Conservation (phyloP, 106 monocot species). For the Amphibolis antarctica region DNA sequence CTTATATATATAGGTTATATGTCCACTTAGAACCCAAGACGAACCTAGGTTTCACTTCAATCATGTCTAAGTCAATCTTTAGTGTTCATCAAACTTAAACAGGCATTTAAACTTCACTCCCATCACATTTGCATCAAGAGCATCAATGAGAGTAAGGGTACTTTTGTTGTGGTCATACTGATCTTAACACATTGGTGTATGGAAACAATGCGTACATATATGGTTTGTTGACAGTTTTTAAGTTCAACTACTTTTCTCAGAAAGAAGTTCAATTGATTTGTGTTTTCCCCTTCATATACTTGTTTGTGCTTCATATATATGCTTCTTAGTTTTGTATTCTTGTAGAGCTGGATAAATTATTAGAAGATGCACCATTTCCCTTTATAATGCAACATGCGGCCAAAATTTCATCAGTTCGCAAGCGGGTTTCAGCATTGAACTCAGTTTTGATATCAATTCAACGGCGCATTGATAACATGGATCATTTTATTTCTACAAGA, state of each 20-base stretch:
- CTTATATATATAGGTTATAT: too few species aligned
- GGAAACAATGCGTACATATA: too few species aligned
- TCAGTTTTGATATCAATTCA: constrained; percentile 72
- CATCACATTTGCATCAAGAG: too few species aligned
- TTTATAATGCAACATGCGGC: constrained; percentile 84
- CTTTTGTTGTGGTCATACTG: too few species aligned
- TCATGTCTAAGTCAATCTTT: too few species aligned
- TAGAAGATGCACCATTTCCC: constrained; percentile 78
- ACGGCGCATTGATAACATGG: constrained; percentile 77
- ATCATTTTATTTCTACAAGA: constrained; percentile 52
- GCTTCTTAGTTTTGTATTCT: background rate
- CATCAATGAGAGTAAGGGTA: too few species aligned
- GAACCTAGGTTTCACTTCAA: too few species aligned
- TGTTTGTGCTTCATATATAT: background rate
- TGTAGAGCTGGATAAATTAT: constrained; percentile 75
- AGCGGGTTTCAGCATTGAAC: constrained; percentile 71
- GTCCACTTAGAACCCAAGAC: too few species aligned
- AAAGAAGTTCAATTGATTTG: background rate
- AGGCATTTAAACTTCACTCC: too few species aligned
- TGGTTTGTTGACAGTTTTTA: too few species aligned
- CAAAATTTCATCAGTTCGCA: constrained; percentile 67
- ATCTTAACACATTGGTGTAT: too few species aligned
- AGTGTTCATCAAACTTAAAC: too few species aligned
- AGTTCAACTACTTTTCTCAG: background rate
- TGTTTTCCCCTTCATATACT: background rate